Evolutionary conservation across 2,329 filamentous ascomycete species (phyloP).

Genomic region (Clarireedia monteithiana): DNA sequence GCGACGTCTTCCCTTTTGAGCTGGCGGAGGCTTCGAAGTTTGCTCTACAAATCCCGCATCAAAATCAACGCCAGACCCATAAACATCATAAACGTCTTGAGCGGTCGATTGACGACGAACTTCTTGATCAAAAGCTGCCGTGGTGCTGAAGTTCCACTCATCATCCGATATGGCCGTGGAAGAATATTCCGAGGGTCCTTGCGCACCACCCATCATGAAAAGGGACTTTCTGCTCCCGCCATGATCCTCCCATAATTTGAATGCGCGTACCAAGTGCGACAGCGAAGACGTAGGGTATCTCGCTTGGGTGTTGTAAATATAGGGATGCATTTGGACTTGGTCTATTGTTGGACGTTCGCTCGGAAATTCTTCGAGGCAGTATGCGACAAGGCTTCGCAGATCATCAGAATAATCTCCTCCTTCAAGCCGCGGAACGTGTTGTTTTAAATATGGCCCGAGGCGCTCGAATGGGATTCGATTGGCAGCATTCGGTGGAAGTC

Average conservation of each 20-base stretch:
- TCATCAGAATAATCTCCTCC: constrained; percentile 63
- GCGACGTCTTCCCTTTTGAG: constrained; percentile 38
- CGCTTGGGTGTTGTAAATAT: constrained; percentile 54
- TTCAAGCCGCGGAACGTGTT: constrained; percentile 59
- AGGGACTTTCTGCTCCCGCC: constrained; percentile 63
- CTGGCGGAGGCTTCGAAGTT: constrained; percentile 39
- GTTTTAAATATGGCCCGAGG: constrained; percentile 48
- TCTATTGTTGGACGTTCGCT: constrained; percentile 61
- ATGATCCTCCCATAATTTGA: constrained; percentile 66
- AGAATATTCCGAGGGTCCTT: constrained; percentile 34
- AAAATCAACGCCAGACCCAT: constrained; percentile 51
- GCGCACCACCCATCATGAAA: constrained; percentile 52
- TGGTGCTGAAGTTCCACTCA: constrained; percentile 63
- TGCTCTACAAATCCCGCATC: constrained; percentile 31
- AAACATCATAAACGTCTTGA: constrained; percentile 53
- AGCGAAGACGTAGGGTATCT: constrained; percentile 58
- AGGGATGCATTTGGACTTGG: constrained; percentile 61
- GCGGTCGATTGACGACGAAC: constrained; percentile 44
- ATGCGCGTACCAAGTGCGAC: constrained; percentile 59
- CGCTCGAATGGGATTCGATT: constrained; percentile 41
- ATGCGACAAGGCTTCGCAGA: constrained; percentile 63
- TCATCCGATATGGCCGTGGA: constrained; percentile 40
- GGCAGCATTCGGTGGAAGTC: constrained; percentile 61
- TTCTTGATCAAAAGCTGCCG: constrained; percentile 54
- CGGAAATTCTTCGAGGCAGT: constrained; percentile 63